phyloP scores from a whole-genome alignment of 2,329 filamentous ascomycete species.

The Cladophialophora exuberans region DNA sequence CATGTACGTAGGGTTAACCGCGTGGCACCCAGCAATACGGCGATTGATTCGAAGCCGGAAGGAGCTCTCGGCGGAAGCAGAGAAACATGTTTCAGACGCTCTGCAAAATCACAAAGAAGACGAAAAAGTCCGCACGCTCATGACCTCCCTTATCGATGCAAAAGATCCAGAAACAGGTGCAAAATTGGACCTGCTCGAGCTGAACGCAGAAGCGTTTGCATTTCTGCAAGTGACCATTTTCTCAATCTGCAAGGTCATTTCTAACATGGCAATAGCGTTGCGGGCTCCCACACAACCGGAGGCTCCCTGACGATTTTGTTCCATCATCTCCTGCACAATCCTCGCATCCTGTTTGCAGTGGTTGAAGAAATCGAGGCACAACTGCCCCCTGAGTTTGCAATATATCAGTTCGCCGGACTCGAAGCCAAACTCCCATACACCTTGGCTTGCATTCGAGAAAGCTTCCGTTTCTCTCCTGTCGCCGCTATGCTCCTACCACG shows the following conservation, averaged over 20 bases:
- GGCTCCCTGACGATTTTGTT: constrained; percentile 38
- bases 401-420: constrained; percentile 33
- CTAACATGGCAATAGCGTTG: constrained; percentile 34
- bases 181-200: constrained; percentile 36
- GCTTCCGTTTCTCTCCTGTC: constrained; percentile 41
- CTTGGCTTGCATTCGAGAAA: constrained; percentile 38
- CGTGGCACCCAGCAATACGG: background rate
- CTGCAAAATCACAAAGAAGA: constrained; percentile 22
- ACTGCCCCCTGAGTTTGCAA: constrained; percentile 10
- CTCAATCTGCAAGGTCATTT: background rate
- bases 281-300: constrained; percentile 41
- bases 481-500: constrained; percentile 41
- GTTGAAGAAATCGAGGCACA: constrained; percentile 30
- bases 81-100: background rate
- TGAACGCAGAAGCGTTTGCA: constrained; percentile 43
- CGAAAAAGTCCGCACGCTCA: constrained; percentile 35
- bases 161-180: constrained; percentile 43
- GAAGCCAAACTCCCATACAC: constrained; percentile 37
- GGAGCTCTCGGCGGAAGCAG: background rate
- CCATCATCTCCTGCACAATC: constrained; percentile 40
- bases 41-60: constrained; percentile 3
- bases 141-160: constrained; percentile 43
- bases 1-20: background rate
- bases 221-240: constrained; percentile 38
- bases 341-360: constrained; percentile 30